Percentiles rank a stretch among this genome's conserved stretches.
phyloP scores from a whole-genome alignment of 371 early-diverging fungal genomes.

The Syncephalastrum sp. region DNA sequence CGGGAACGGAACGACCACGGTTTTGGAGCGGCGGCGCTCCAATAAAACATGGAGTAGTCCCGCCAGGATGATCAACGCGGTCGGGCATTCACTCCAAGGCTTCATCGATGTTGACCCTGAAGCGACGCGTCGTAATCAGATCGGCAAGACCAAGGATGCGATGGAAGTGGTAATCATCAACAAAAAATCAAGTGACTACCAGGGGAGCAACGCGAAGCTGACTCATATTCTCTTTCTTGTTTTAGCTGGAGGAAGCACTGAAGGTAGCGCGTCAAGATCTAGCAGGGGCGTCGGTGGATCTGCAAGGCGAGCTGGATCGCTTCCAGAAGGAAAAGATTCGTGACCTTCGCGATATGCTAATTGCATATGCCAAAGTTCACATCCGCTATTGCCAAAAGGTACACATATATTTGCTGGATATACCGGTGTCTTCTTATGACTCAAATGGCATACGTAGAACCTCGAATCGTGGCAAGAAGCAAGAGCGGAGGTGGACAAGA shows the following conservation, averaged over 20 bases:
- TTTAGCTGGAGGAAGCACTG: constrained; percentile 73
- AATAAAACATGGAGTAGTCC: constrained; percentile 44
- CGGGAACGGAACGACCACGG: constrained; percentile 1
- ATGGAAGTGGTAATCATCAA: constrained; percentile 54
- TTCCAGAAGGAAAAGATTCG: constrained; percentile 89
- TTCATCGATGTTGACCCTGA: constrained; percentile 96
- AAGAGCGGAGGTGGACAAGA: constrained; percentile 59
- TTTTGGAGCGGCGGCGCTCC: constrained; percentile 18
- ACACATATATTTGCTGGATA: constrained; percentile 8
- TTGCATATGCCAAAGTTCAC: constrained; percentile 80
- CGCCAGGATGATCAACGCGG: constrained; percentile 57
- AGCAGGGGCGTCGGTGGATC: constrained; percentile 66
- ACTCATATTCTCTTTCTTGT: not conserved
- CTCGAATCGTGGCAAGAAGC: constrained; percentile 65
- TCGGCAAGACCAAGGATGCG: constrained; percentile 85
- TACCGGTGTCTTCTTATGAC: not conserved
- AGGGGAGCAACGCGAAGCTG: not conserved
- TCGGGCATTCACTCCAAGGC: constrained; percentile 78
- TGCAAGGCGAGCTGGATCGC: constrained; percentile 88
- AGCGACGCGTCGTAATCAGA: constrained; percentile 83
- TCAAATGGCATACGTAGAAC: constrained; percentile 36
- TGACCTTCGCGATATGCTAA: constrained; percentile 80
- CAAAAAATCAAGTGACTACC: not conserved
- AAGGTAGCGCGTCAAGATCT: constrained; percentile 72
- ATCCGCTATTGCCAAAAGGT: constrained; percentile 82